Base-by-base conservation (phyloP, 805 yeast genomes). In the Saturnispora dispora region DNA sequence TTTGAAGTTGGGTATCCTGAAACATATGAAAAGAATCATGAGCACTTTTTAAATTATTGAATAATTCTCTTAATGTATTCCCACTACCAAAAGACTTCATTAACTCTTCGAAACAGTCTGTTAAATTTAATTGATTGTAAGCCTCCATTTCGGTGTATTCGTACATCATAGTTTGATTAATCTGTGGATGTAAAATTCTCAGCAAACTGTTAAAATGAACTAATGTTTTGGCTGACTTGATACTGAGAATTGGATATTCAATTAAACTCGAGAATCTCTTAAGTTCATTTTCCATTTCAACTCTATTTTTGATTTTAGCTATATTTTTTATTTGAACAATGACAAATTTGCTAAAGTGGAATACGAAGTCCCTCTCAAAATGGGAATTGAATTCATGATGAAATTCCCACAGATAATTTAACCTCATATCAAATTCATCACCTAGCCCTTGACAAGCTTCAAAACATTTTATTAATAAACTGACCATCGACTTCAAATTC, bases 281-380 rank as follows among this genome's bases (percentile, higher is more conserved):
- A 11, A 27, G 28, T 32, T 47, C 33, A 22, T n/a, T 32, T 10
- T 47, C 49, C 49, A 47, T 47, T 15, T 27, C 37, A 28, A 22
- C 28, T 27, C 49, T 37, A 39, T 39, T 39, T 8, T 17, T 25
- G 4, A 22, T 23, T 17, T 47, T 47, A 13, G 28, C 10, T 18
- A 47, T 47, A 18, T 9, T 15, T 15, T 39, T 47, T 6, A 47
- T 22, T 17, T 47, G 44, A 18, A 18, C 15, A 2, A 47, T 39
- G 4, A 47, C 6, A 22, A 39, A 47, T 39, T 47, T 47, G 6
- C 27, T 35, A n/a, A 47, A 47, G 25, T 47, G 49, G 40, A 47
- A 47, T 7, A 27, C 13, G 27, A 39, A 47, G 17, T 32, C 40
- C 18, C 45, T 47, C 18, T 37, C 44, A 11, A 47, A 47, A 25